Conservation (phyloP, 352 stramenopile species). For the Pythium angustatum region DNA sequence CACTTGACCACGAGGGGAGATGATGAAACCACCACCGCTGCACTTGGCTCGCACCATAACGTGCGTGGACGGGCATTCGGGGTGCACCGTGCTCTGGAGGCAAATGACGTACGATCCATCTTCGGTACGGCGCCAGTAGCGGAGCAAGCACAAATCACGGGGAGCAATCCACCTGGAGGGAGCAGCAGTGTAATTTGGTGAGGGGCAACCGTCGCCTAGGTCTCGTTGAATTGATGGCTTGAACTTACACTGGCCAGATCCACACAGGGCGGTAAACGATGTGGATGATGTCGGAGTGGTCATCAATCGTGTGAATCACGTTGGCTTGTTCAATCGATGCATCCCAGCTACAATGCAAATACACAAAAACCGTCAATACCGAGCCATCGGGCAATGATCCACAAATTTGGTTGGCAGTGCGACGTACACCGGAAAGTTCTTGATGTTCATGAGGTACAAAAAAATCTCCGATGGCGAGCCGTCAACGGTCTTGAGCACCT, state of each 20-base stretch:
- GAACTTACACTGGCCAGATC: constrained; percentile 74
- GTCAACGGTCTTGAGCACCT: constrained; percentile 64
- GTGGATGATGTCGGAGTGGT: constrained; percentile 80
- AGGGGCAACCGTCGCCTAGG: too few species aligned
- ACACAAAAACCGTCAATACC: not conserved
- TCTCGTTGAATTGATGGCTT: not conserved
- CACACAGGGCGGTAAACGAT: constrained; percentile 75
- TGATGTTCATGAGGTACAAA: constrained; percentile 74
- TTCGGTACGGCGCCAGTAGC: constrained; percentile 71
- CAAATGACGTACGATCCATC: constrained; percentile 80
- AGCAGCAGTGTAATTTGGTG: constrained; percentile 11
- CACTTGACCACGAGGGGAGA: constrained; percentile 41
- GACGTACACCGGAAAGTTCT: constrained; percentile 55
- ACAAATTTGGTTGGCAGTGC: not conserved
- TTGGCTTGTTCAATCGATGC: constrained; percentile 57
- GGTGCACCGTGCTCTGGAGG: constrained; percentile 72
- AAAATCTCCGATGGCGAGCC: constrained; percentile 70
- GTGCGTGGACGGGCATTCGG: constrained; percentile 67
- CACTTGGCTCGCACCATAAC: constrained; percentile 60
- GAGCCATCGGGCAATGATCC: not conserved
- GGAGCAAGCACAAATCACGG: constrained; percentile 64
- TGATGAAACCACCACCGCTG: constrained; percentile 63
- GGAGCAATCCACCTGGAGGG: constrained; percentile 57
- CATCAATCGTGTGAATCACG: constrained; percentile 76
- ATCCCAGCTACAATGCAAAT: constrained; percentile 55